phyloP scores from a whole-genome alignment of 2,329 filamentous ascomycete genomes.

The Hypoxylon sp. region DNA sequence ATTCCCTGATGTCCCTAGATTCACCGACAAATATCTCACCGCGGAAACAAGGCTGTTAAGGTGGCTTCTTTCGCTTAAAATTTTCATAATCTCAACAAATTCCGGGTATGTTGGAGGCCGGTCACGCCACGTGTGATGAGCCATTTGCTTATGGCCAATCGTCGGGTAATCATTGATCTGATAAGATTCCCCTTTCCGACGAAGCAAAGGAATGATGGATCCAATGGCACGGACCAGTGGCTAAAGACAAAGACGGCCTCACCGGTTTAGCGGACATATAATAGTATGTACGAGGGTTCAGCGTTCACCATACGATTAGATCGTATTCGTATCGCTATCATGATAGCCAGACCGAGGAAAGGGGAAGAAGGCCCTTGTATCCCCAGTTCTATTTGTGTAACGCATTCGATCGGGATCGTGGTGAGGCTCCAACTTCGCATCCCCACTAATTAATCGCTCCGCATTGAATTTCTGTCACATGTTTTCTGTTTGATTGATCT shows the following conservation, averaged over 20 bases:
- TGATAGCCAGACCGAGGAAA: conserved; percentile 6
- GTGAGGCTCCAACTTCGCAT: conserved; percentile 1
- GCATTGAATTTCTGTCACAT: not conserved
- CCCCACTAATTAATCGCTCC: not conserved
- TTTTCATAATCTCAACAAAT: conserved; percentile 37
- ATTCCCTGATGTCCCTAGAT: conserved; percentile 1
- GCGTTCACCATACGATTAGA: conserved; percentile 15
- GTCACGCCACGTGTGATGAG: conserved; percentile 47
- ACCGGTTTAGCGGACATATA: not conserved
- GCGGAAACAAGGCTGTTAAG: conserved; percentile 16
- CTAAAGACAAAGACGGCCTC: not conserved
- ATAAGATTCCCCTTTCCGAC: conserved; percentile 37
- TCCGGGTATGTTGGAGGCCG: conserved; percentile 32
- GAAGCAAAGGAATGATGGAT: conserved; percentile 12
- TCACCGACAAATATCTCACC: conserved; percentile 37
- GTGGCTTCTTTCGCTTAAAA: conserved; percentile 30
- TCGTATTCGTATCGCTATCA: conserved; percentile 4
- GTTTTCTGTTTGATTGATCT: not conserved
- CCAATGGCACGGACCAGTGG: conserved; percentile 15
- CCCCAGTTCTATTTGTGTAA: conserved; percentile 16
- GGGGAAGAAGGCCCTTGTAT: not conserved
- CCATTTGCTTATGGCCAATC: conserved; percentile 20
- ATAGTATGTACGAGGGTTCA: conserved; percentile 2
- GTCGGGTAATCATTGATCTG: conserved; percentile 33
- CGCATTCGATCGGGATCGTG: not conserved